Base-by-base conservation (phyloP, 352 stramenopile species). In the Pythium aquatile region DNA sequence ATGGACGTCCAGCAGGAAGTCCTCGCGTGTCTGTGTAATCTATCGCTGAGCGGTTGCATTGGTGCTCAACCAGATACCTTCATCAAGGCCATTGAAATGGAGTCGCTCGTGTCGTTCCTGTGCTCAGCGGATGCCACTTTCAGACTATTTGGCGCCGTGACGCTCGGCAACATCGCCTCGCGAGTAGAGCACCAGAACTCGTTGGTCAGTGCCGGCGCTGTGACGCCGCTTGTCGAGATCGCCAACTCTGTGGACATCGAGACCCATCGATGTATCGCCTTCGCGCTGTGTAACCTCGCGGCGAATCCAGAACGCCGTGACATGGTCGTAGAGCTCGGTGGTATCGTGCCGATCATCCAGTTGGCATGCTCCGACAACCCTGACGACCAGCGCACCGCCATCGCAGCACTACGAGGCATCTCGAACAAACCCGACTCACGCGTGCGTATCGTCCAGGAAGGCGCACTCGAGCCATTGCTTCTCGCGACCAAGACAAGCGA, bases 1-100 rank as follows among this genome's bases (percentile, higher is more conserved):
- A 94, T 97, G 69, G 93, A 98, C 54, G 78, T 98, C 1, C 96
- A 99, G 68, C 85, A 97, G 60, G 96, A 99, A 77, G 93, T 98
- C n/a, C 80, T 99, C 8, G 90, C 93, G 37, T 97, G 90, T 40
- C 65, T 99, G n/a, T 99, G 96, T 68, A 99, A 99, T 58, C 76
- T 99, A 33, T 98, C 93, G 8, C 78, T 99, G 9, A 96, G 87
- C 64, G 96, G 97, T n/a, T 98, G 81, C 66, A 94, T 99, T 37
- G 93, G 93, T 44, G 85, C 93, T 16, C 85, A 96, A 37, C 87
- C 95, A 0, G 83, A 93, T 3, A 77, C 86, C 5, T 94, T 99
- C 56, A 77, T 98, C 29, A 63, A 94, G 29, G 87, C 93, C 3
- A 86, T 96, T 29, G 88, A 98, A 28, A 93, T 99, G 73, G 66